Conservation (phyloP, 1,284 basidiomycete genomes). For the Cryptococcus floricola region DNA sequence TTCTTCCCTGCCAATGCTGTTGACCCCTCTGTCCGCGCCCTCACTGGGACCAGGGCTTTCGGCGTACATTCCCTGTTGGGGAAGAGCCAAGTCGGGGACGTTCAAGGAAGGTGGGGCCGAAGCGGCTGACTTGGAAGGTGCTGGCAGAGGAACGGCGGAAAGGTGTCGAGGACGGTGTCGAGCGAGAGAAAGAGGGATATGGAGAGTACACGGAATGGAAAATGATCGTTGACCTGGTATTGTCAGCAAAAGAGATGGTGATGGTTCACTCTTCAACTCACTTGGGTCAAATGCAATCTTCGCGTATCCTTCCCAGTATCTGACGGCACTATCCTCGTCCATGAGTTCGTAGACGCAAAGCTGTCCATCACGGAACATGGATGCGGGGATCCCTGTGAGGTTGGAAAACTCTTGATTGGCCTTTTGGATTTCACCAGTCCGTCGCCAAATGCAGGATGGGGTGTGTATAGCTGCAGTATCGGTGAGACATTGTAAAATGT, state of each 20-base stretch:
- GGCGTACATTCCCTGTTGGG: slow-evolving; percentile 4
- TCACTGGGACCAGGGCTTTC: slow-evolving; percentile 8
- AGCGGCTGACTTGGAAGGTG: slow-evolving; percentile 2
- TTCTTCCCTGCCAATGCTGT: slow-evolving; percentile 49
- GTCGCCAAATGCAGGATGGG: slow-evolving; percentile 91
- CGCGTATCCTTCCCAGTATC: slow-evolving; percentile 88
- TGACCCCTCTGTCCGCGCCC: neutral
- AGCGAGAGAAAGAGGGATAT: slow-evolving; percentile 57
- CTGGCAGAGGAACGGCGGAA: slow-evolving; percentile 17
- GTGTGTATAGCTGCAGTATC: slow-evolving; percentile 72
- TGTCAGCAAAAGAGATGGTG: neutral
- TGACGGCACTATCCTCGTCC: slow-evolving; percentile 92
- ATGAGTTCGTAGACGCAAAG: slow-evolving; percentile 96
- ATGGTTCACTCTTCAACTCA: slow-evolving; percentile 49
- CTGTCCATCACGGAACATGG: slow-evolving; percentile 58
- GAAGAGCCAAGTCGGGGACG: slow-evolving; percentile 24
- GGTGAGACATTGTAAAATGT: neutral
- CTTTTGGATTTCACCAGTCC: slow-evolving; percentile 98
- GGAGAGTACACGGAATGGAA: slow-evolving; percentile 85
- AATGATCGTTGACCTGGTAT: slow-evolving; percentile 58
- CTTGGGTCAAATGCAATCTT: slow-evolving; percentile 83
- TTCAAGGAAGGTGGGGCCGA: slow-evolving; percentile 8
- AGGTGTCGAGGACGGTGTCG: slow-evolving; percentile 24
- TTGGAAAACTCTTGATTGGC: slow-evolving; percentile 73
- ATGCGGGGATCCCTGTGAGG: slow-evolving; percentile 37